Evolutionary conservation across 257 asterid genomes (phyloP).

Genomic region (Euphrasia confusa): DNA sequence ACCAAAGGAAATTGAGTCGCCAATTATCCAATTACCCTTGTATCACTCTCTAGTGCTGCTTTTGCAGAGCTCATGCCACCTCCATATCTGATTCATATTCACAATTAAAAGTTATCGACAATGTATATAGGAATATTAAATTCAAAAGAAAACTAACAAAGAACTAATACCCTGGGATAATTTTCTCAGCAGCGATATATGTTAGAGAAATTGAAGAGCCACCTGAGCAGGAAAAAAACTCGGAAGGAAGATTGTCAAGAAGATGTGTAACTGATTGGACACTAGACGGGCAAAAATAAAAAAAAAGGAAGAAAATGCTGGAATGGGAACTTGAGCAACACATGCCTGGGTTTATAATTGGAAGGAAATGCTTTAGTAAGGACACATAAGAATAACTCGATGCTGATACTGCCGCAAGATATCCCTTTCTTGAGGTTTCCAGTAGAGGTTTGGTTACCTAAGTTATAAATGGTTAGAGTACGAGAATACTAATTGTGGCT

Average conservation of each 20-base stretch:
- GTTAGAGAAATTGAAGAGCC: constrained; percentile 85
- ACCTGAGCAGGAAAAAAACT: constrained; percentile 42
- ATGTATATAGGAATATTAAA: constrained; percentile 6
- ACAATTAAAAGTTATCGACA: constrained; percentile 12
- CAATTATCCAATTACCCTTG: constrained; percentile 43
- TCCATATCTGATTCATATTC: constrained; percentile 49
- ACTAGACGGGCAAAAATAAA: not conserved
- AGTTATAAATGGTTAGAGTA: constrained; percentile 23
- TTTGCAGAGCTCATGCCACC: constrained; percentile 97
- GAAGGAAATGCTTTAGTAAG: constrained; percentile 68
- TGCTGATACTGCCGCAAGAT: constrained; percentile 92
- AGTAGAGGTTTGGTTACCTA: constrained; percentile 80
- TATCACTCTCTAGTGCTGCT: constrained; percentile 88
- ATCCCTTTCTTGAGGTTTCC: constrained; percentile 84
- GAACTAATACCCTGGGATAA: constrained; percentile 70
- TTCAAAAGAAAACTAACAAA: constrained; percentile 6
- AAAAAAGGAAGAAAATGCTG: not conserved
- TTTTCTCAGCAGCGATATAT: constrained; percentile 80
- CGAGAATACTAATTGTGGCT: not conserved
- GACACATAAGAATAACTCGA: constrained; percentile 88
- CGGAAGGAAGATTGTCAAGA: constrained; percentile 7
- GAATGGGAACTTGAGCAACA: not conserved
- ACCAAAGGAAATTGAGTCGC: not conserved
- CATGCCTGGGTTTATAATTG: constrained; percentile 81
- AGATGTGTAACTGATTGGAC: not conserved